Evolutionary conservation across 192 early-diverging fungal species (phyloP), one percentile per base, ranked within the genome.

Genomic region (Haplosporangium gracile): DNA sequence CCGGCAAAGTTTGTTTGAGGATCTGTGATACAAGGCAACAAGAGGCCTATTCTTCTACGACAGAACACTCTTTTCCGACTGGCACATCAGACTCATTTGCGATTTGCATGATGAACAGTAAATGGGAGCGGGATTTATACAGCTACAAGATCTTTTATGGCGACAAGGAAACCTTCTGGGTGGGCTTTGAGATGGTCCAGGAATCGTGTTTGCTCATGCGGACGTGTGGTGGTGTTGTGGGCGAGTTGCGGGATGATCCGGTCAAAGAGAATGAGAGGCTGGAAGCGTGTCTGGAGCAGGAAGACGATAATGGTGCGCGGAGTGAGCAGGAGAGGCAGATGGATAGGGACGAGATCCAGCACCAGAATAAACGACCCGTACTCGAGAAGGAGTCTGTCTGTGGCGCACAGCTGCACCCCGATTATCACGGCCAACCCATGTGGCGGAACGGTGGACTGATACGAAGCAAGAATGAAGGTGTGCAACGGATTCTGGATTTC

Each of bases 131-230:
- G 20, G 89, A 92, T 40, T 36, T 82, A 18, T 70, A 88, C 16
- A 80, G 88, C 20, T 92, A 92, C 65, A 79, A 68, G 2, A 53
- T 83, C 42, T 75, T 87, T 10, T 87, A 90, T 69, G 92, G 93
- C 29, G 93, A 94, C 82, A 94, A 94, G 78, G 93, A 88, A 63
- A 88, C 93, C 5, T 93, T 92, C 55, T 93, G 93, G 93, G 71
- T 91, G 42, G 92, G 90, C 3, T 89, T 77, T 65, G 93, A 93
- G 78, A 81, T 90, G 74, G 72, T 85, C 34, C 87, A 90, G 24
- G 77, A 87, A 34, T 90, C 90, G 6, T 88, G 89, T 38, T 45
- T 77, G 40, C 89, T 89, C 45, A 70, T 82, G 24, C 79, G 77
- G 36, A 81, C 82, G 0, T 85, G 65, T 74, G 88, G 89, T 13